Conservation (phyloP, 257 asterid genomes). For the Handroanthus guayacan region DNA sequence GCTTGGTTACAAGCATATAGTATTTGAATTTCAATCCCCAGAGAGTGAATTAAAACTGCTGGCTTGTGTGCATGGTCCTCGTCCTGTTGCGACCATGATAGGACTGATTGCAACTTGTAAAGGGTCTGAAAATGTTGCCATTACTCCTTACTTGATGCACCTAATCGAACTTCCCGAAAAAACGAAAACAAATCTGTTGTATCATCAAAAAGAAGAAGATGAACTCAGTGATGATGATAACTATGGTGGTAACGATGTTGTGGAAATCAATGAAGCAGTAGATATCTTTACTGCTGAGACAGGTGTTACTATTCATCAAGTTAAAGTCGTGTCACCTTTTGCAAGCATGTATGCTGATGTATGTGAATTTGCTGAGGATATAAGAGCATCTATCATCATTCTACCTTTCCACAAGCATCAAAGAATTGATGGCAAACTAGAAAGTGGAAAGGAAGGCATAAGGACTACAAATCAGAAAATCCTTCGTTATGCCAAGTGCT, state of each 20-base stretch:
- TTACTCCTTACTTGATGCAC: constrained; percentile 87
- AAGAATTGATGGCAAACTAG: constrained; percentile 93
- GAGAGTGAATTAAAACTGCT: constrained; percentile 77
- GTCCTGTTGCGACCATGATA: constrained; percentile 84
- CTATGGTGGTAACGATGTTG: constrained; percentile 94
- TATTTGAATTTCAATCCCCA: constrained; percentile 77
- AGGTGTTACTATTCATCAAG: constrained; percentile 70
- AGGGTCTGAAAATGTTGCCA: constrained; percentile 64
- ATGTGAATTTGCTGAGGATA: constrained; percentile 71
- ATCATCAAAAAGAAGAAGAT: constrained; percentile 85
- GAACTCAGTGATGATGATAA: constrained; percentile 89
- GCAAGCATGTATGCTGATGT: constrained; percentile 70
- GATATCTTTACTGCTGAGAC: constrained; percentile 82
- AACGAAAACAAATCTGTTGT: constrained; percentile 62
- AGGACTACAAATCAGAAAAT: constrained; percentile 87
- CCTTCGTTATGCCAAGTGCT: constrained; percentile 77
- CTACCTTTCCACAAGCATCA: constrained; percentile 97
- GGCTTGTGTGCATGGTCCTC: constrained; percentile 87
- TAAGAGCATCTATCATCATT: constrained; percentile 74
- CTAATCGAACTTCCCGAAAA: constrained; percentile 91
- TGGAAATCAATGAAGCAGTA: constrained; percentile 92
- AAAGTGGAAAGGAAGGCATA: constrained; percentile 86
- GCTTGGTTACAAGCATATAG: constrained; percentile 67
- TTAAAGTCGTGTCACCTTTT: constrained; percentile 77
- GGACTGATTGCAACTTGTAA: constrained; percentile 78